phyloP scores from a whole-genome alignment of 108 stramenopile genomes.

The Aurantiochytrium sp. region DNA sequence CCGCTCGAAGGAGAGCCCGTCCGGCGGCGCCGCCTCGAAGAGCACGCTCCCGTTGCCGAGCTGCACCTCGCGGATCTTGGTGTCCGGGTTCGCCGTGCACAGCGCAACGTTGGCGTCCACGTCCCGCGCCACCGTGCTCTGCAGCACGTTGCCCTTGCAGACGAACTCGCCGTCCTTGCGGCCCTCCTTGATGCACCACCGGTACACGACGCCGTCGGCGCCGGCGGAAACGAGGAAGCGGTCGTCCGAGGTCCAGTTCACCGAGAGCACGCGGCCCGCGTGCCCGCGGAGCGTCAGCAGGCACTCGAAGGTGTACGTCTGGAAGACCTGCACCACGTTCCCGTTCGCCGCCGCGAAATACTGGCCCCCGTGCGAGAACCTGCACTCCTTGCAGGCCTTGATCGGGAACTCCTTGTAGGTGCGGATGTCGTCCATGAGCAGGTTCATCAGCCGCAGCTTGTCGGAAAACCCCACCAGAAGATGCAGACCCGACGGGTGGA shows the following conservation, averaged over 20 bases:
- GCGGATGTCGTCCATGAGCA: slow-evolving; percentile 60
- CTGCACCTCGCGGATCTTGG: slow-evolving; percentile 50
- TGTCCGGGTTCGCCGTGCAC: slow-evolving; percentile 51
- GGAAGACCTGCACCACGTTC: slow-evolving; percentile 50
- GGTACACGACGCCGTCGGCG: slow-evolving; percentile 62
- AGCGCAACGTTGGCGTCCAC: slow-evolving; percentile 39
- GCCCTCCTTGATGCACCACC: slow-evolving; percentile 56
- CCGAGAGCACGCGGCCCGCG: slow-evolving; percentile 48
- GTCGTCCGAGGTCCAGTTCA: slow-evolving; percentile 54
- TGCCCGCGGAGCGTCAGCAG: slow-evolving; percentile 59
- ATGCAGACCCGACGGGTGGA: slow-evolving; percentile 62
- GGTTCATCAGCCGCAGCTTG: slow-evolving; percentile 54
- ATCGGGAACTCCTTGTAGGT: slow-evolving; percentile 51
- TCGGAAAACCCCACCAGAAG: slow-evolving; percentile 56
- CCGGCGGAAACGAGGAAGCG: slow-evolving; percentile 48
- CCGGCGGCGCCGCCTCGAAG: background rate
- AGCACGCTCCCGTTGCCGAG: slow-evolving; percentile 9
- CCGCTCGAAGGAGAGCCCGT: slow-evolving; percentile 45
- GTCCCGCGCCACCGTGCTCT: slow-evolving; percentile 25
- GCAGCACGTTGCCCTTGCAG: slow-evolving; percentile 42
- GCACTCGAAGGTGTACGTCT: slow-evolving; percentile 59
- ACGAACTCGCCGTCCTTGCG: slow-evolving; percentile 58
- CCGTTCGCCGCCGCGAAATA: slow-evolving; percentile 62
- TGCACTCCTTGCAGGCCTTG: slow-evolving; percentile 57
- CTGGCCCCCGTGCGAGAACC: slow-evolving; percentile 57